Evolutionary conservation across 2,329 filamentous ascomycete genomes (phyloP).

Genomic region (Parastagonospora nodorum): DNA sequence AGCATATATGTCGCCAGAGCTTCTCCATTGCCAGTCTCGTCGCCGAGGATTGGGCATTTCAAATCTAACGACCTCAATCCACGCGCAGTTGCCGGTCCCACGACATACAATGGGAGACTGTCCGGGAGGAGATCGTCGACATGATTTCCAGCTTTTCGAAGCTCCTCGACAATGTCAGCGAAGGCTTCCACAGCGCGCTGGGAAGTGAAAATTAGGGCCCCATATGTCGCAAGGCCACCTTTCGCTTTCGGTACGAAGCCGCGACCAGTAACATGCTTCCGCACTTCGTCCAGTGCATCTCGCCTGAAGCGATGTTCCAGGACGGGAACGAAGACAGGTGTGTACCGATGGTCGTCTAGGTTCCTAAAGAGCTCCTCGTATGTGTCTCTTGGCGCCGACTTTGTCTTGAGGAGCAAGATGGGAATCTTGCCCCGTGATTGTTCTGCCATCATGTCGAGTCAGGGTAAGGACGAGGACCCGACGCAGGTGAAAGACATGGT

Average conservation of each 20-base stretch:
- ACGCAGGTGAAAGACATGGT: not conserved
- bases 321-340: constrained; percentile 75
- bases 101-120: constrained; percentile 72
- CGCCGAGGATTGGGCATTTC: constrained; percentile 69
- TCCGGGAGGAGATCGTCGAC: constrained; percentile 47
- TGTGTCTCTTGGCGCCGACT: constrained; percentile 70
- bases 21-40: constrained; percentile 84
- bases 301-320: constrained; percentile 72
- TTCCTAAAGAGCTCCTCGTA: constrained; percentile 71
- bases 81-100: constrained; percentile 79
- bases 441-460: constrained; percentile 25
- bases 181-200: constrained; percentile 85
- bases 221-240: constrained; percentile 56
- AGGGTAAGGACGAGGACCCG: constrained; percentile 5
- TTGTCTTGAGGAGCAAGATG: constrained; percentile 78
- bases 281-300: constrained; percentile 61
- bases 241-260: constrained; percentile 40
- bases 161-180: constrained; percentile 63
- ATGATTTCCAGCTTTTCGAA: constrained; percentile 45
- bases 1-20: constrained; percentile 79
- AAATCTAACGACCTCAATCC: constrained; percentile 64
- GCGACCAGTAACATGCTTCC: constrained; percentile 55
- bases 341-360: constrained; percentile 56
- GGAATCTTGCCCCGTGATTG: constrained; percentile 48
- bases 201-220: constrained; percentile 83